Evolutionary conservation across 2,329 filamentous ascomycete species (phyloP).

Genomic region (Trichoderma guizhouense): DNA sequence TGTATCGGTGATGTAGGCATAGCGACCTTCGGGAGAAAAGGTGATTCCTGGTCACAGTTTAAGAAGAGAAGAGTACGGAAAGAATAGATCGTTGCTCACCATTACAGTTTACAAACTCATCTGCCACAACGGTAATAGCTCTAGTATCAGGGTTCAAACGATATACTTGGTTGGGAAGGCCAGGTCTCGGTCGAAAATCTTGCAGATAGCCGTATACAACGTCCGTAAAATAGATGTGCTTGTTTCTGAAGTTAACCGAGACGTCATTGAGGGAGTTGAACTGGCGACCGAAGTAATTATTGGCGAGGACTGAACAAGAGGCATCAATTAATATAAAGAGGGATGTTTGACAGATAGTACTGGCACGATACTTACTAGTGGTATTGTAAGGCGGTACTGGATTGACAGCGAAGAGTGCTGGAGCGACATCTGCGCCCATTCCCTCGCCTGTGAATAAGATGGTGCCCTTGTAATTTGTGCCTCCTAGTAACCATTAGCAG

Average conservation of each 20-base stretch:
- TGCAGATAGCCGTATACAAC: slow-evolving; percentile 58
- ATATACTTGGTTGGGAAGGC: slow-evolving; percentile 57
- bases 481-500: slow-evolving; percentile 34
- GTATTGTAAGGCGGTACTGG: slow-evolving; percentile 19
- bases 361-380: neutral
- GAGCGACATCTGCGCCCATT: slow-evolving; percentile 38
- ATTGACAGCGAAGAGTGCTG: slow-evolving; percentile 28
- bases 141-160: slow-evolving; percentile 49
- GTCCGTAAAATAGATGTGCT: slow-evolving; percentile 64
- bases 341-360: neutral
- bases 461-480: slow-evolving; percentile 47
- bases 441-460: slow-evolving; percentile 50
- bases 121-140: slow-evolving; percentile 53
- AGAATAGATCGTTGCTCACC: neutral
- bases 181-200: slow-evolving; percentile 52
- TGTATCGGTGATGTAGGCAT: slow-evolving; percentile 46
- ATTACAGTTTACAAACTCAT: slow-evolving; percentile 44
- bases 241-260: slow-evolving; percentile 49
- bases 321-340: neutral
- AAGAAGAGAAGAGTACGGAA: neutral
- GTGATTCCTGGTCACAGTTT: slow-evolving; percentile 42
- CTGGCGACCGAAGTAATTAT: slow-evolving; percentile 40
- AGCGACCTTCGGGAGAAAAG: slow-evolving; percentile 44
- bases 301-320: slow-evolving; percentile 28
- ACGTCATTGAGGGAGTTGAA: slow-evolving; percentile 52